Evolutionary conservation across 2,329 filamentous ascomycete genomes (phyloP).

Genomic region (Colletotrichum falcatum): DNA sequence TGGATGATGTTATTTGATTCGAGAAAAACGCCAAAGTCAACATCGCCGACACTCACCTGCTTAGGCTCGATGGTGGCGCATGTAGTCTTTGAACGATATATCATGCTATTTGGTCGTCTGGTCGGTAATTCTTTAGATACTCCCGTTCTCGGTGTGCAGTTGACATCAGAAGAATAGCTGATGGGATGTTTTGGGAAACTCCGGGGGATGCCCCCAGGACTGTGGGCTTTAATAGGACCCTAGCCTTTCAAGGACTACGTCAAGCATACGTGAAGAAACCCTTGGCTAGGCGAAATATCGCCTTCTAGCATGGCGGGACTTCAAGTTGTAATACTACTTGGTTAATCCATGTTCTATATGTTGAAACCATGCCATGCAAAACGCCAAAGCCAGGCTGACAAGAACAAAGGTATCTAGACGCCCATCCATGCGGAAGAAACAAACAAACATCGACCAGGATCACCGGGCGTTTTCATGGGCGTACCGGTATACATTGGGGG

Average conservation of each 20-base stretch:
- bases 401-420: conserved; percentile 22
- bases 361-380: too few species aligned
- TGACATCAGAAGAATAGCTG: not conserved
- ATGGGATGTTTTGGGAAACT: not conserved
- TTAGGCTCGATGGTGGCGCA: not conserved
- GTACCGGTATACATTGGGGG: conserved; percentile 53
- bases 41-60: conserved; percentile 48
- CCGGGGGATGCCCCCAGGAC: too few species aligned
- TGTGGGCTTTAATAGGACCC: too few species aligned
- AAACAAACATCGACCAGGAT: not conserved
- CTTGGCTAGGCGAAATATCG: not conserved
- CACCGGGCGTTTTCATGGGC: not conserved
- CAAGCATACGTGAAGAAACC: not conserved
- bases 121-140: not conserved
- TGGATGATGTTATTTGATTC: not conserved
- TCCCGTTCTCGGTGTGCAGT: not conserved
- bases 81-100: not conserved
- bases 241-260: too few species aligned
- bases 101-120: not conserved
- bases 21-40: conserved; percentile 44
- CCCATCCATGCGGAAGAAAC: conserved; percentile 10
- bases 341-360: too few species aligned
- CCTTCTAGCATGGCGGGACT: too few species aligned
- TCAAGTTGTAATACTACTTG: too few species aligned
- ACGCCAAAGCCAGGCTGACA: too few species aligned